Base-by-base conservation (phyloP, 2,329 filamentous ascomycete genomes). In the Periconia sp. region DNA sequence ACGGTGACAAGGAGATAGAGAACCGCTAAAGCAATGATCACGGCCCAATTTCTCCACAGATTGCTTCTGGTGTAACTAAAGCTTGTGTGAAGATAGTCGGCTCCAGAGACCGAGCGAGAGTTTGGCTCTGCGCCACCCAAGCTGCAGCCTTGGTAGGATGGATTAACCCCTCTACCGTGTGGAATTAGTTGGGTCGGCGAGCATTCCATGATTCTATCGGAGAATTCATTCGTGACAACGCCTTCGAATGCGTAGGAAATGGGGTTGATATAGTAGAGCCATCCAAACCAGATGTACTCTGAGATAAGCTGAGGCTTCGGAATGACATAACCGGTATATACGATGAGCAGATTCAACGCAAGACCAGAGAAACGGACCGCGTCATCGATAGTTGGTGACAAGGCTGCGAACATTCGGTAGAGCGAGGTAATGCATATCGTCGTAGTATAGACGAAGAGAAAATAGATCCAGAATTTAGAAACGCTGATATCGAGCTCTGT, bases 1-100 rank as follows among this genome's bases (percentile, higher is more conserved):
- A 87, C 79, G 0, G 88, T 92, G 21, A 92, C 69, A 9, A 85
- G 53, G 10, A 95, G 80, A 60, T 92, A 95, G 4, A 90, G 78
- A 1, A 89, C 75, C 1, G 83, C 81, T 53, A 89, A 94, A 0
- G 86, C 88, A 54, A 92, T 83, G 1, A 94, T 70, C 3, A 92
- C 84, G 22, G 86, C 88, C 58, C 88, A 90, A 63, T 92, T 91
- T 3, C 88, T 83, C 76, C 84, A 87, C 0, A 86, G 66, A 56
- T 87, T 76, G 18, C 69, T 71, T 13, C 82, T 72, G 0, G 76
- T 76, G 56, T 85, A 86, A 31, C 78, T 71, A 65, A 80, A 87
- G 6, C 76, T 76, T 1, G 74, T 73, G 8, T 71, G 54, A 2
- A 86, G 61, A 54, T 86, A 88, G 16, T 70, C 69, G 2, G 73